Conservation (phyloP, 345 rosid genomes). For the Luvunga scandens region DNA sequence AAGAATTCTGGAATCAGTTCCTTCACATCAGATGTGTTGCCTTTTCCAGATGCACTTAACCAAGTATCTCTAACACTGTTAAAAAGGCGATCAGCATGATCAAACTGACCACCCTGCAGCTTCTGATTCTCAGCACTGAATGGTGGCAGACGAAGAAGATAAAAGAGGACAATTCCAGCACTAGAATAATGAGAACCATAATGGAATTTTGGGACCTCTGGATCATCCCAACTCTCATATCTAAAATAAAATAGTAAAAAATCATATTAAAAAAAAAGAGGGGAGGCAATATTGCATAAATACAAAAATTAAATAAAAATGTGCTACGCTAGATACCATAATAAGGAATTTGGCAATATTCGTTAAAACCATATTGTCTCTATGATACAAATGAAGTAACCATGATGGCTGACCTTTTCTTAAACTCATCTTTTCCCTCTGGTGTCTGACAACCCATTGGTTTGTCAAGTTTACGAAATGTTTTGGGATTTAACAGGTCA, state of each 20-base stretch:
- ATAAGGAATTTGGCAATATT: not conserved
- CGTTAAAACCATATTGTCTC: not conserved
- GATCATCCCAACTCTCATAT: conserved; percentile 99
- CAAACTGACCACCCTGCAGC: conserved; percentile 99
- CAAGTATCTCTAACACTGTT: conserved; percentile 91
- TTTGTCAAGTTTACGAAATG: conserved; percentile 90
- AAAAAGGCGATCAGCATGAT: conserved; percentile 99
- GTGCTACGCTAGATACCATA: not conserved
- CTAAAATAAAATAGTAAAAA: conserved; percentile 40
- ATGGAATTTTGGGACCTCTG: conserved; percentile 98
- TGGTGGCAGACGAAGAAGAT: conserved; percentile 97
- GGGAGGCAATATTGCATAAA: not conserved
- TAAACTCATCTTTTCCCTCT: conserved; percentile 96
- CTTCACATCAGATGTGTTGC: conserved; percentile 97
- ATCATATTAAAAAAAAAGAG: conserved; percentile 4
- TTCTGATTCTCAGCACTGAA: conserved; percentile 97
- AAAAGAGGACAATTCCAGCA: conserved; percentile 98
- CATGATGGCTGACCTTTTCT: conserved; percentile 67
- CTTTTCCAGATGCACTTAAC: conserved; percentile 98
- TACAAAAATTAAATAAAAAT: not conserved
- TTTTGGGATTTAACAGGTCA: conserved; percentile 76
- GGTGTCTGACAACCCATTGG: conserved; percentile 99
- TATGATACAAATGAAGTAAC: not conserved
- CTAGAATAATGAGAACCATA: conserved; percentile 99
- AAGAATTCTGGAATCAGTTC: conserved; percentile 99